Evolutionary conservation across 768 basidiomycete species (phyloP), one percentile per base, ranked within the genome.

Genomic region (Trametes coccinea): DNA sequence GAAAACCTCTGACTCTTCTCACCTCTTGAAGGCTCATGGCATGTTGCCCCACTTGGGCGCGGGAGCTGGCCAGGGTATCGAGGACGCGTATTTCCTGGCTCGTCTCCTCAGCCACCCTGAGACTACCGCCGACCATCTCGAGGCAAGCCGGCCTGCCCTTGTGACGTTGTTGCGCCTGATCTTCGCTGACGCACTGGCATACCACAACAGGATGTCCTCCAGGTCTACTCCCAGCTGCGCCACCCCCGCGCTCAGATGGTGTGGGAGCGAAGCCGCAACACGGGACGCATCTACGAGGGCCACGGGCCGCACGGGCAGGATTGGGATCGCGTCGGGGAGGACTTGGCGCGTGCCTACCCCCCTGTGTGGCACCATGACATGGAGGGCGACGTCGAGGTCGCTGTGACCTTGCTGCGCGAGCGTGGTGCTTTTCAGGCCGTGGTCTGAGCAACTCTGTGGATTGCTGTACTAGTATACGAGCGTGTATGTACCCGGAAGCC

Each of bases 31-130:
- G 58, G 84, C 84, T 8, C 85, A 86, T 65, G 83, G 74, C 0
- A 85, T 85, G 84, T 65, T 79, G 37, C 84, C 86, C 0, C 84
- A 86, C 69, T 72, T 86, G 9, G 84, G 84, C 2, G 78, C 83
- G 0, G 85, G 85, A 1, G 82, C 81, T 7, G 82, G 84, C 7
- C 85, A 86, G 71, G 85, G 82, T 2, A 76, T 86, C 31, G 85
- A 86, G 65, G 85, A 86, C 61, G 80, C 78, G 0, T 77, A 78
- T 47, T 68, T 81, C 4, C 70, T 87, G 4, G 77, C 76, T 41
- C 72, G 76, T 10, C 71, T 86, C 13, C 78, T 86, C 14, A 66
- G 69, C 5, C 79, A 81, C 61, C 75, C 80, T 2, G 66, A 74
- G 56, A 78, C 80, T 2, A 76, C 70, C 16, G 45, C 65, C 14